A percentile compares a stretch with the other conserved stretches of the same genome.
phyloP scores from a whole-genome alignment of 176 grass and related monocot genomes.

The Oryza meyeriana region DNA sequence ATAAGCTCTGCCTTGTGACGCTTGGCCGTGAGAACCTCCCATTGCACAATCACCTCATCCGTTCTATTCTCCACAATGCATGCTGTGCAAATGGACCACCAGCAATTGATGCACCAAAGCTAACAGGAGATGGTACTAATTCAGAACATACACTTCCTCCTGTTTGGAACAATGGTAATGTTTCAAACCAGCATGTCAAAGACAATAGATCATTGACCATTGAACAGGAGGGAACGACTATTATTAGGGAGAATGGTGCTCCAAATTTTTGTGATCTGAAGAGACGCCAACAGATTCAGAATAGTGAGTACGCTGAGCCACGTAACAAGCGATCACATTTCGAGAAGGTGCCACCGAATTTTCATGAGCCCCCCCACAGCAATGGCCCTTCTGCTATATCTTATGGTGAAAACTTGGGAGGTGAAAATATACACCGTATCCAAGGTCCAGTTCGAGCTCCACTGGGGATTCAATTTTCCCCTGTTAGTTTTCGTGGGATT shows the following conservation, averaged over 20 bases:
- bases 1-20: conserved; percentile 56
- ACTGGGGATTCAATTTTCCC: conserved; percentile 70
- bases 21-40: conserved; percentile 73
- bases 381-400: conserved; percentile 34
- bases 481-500: conserved; percentile 48
- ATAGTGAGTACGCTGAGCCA: conserved; percentile 37
- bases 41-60: conserved; percentile 81
- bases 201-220: conserved; percentile 31
- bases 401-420: conserved; percentile 27
- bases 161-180: conserved; percentile 28
- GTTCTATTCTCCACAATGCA: conserved; percentile 76
- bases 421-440: conserved; percentile 30
- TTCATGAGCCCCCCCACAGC: conserved; percentile 30
- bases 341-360: conserved; percentile 28
- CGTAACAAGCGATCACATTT: conserved; percentile 26
- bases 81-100: conserved; percentile 48
- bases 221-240: conserved; percentile 21
- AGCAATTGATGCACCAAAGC: conserved; percentile 17
- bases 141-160: conserved; percentile 22
- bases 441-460: conserved; percentile 52
- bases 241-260: conserved; percentile 36
- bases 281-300: conserved; percentile 38
- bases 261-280: conserved; percentile 45
- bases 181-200: conserved; percentile 28
- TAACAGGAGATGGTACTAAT: conserved; percentile 14